Evolutionary conservation across 208 protist species (phyloP).

Genomic region (Acanthamoeba castellanii): DNA sequence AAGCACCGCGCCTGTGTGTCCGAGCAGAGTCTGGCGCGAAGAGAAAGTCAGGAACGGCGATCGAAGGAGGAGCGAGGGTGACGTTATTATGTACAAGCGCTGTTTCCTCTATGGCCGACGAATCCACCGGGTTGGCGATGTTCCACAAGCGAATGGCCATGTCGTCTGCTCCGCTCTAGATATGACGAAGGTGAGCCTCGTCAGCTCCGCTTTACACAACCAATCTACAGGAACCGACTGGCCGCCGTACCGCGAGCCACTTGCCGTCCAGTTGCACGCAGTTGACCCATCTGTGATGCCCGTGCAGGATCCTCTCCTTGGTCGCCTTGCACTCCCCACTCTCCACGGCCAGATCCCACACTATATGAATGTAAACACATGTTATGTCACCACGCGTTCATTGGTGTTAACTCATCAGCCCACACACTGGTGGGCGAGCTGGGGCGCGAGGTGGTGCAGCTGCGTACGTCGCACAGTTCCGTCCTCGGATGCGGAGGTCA

Average conservation of each 20-base stretch:
- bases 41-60: background rate
- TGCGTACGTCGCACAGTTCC: conserved; percentile 7
- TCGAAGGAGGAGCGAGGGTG: background rate
- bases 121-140: background rate
- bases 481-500: background rate
- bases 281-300: conserved; percentile 17
- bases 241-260: background rate
- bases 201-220: no score
- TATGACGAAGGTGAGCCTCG: background rate
- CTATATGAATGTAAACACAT: background rate
- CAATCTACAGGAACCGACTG: background rate
- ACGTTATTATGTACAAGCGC: background rate
- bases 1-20: conserved; percentile 19
- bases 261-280: conserved; percentile 17
- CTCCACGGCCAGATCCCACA: conserved; percentile 13
- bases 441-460: background rate
- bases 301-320: conserved; percentile 10
- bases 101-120: background rate
- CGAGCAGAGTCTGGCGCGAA: background rate
- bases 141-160: conserved; percentile 31
- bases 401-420: background rate
- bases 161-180: conserved; percentile 17
- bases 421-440: background rate
- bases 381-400: no score
- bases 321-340: background rate